These are phyloP conservation scores for Chimonanthus salicifolius DNA, from an alignment of 164 flowering plant genomes.

Conservation along the genomic window DNA sequence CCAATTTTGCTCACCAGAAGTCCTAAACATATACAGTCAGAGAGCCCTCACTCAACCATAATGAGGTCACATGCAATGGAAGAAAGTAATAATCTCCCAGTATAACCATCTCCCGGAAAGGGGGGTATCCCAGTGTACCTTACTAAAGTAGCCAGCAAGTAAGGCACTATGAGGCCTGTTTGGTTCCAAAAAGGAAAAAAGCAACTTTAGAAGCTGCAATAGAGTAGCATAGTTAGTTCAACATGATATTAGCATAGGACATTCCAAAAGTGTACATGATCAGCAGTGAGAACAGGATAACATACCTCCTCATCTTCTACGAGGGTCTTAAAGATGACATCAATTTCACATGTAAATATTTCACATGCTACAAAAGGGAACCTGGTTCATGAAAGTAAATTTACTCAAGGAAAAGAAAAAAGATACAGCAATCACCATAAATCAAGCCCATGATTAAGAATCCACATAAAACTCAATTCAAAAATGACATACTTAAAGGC, in stretches of 20 bases:
- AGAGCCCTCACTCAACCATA: neutral
- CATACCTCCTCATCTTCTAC: conserved; percentile 92
- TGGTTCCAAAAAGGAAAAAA: conserved; percentile 92
- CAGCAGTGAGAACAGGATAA: neutral
- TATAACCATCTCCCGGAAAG: neutral
- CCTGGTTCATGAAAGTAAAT: conserved; percentile 36
- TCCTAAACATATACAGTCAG: neutral
- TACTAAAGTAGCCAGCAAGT: conserved; percentile 93
- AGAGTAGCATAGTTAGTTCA: conserved; percentile 3
- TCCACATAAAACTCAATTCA: neutral
- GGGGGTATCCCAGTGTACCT: conserved; percentile 37
- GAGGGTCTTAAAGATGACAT: conserved; percentile 84
- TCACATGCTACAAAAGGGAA: conserved; percentile 95
- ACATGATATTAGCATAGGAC: neutral
- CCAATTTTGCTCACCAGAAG: neutral
- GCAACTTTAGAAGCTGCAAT: conserved; percentile 84
- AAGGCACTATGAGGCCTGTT: conserved; percentile 73
- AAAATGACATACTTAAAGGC: conserved; percentile 59
- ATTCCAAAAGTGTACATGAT: neutral
- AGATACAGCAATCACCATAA: neutral
- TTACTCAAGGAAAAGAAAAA: neutral
- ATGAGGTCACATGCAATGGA: neutral
- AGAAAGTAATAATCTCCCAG: no score
- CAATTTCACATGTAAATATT: conserved; percentile 92
- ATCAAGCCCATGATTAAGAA: neutral